Evolutionary conservation across 352 stramenopile genomes (phyloP).

Genomic region (Phytophthora citricola): DNA sequence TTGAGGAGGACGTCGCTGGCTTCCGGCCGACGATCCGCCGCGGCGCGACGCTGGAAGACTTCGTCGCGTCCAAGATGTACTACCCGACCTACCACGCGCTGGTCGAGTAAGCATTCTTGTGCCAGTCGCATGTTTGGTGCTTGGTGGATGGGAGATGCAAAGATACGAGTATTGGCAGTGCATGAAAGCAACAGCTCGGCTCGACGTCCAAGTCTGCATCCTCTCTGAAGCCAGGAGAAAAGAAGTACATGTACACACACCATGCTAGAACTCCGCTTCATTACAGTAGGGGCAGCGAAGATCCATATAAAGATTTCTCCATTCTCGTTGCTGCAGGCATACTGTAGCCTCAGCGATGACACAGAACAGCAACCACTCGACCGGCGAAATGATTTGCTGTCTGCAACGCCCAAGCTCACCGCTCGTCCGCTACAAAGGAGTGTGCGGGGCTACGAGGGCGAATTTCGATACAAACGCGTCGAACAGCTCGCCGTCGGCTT

Average conservation of each 20-base stretch:
- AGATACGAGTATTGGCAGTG: constrained; percentile 24
- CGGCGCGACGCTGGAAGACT: constrained; percentile 85
- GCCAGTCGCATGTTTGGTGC: constrained; percentile 7
- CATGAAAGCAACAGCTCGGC: constrained; percentile 17
- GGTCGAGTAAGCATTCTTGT: constrained; percentile 68
- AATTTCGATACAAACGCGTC: constrained; percentile 80
- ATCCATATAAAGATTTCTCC: constrained; percentile 23
- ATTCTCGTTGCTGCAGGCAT: constrained; percentile 24
- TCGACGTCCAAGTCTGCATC: constrained; percentile 5
- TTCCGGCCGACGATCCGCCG: constrained; percentile 77
- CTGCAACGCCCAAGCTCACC: constrained; percentile 18
- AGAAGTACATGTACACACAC: constrained; percentile 30
- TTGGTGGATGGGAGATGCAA: constrained; percentile 19
- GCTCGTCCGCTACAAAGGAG: not conserved
- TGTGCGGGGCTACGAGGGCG: constrained; percentile 45
- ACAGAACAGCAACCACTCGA: constrained; percentile 13
- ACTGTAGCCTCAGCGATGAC: constrained; percentile 13
- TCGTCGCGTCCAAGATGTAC: constrained; percentile 95
- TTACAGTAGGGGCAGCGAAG: constrained; percentile 21
- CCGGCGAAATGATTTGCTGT: constrained; percentile 23
- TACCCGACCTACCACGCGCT: constrained; percentile 94
- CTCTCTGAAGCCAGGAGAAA: constrained; percentile 28
- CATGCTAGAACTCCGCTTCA: constrained; percentile 14
- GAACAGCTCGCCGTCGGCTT: constrained; percentile 50
- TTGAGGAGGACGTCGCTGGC: constrained; percentile 88